phyloP scores from a whole-genome alignment of 2,329 filamentous ascomycete species.

The Epicoccum sorghinum region DNA sequence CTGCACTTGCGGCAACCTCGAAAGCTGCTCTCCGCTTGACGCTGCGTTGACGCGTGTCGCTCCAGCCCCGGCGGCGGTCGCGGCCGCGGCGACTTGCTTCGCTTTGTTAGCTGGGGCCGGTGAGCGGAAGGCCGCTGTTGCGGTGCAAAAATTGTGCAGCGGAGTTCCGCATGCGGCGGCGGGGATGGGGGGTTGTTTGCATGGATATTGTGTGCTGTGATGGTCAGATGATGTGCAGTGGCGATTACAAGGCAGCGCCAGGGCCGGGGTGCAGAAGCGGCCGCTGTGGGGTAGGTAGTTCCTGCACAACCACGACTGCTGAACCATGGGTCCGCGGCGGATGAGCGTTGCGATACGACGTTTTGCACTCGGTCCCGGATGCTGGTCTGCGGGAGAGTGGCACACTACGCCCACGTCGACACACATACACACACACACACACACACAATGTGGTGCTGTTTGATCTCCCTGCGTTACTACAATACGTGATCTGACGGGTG shows the following conservation, averaged over 20 bases:
- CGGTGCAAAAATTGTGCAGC: too few relatives aligned
- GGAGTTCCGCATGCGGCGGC: neutral
- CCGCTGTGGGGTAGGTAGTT: constrained; percentile 8
- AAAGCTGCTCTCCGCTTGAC: neutral
- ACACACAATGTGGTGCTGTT: neutral
- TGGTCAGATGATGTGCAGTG: constrained; percentile 1
- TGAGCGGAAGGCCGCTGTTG: too few relatives aligned
- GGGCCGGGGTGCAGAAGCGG: constrained; percentile 13
- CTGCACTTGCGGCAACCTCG: constrained; percentile 5
- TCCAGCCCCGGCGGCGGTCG: neutral
- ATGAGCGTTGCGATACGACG: constrained; percentile 7
- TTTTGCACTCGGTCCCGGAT: neutral
- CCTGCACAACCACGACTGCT: neutral
- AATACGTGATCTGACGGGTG: neutral
- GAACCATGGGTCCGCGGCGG: constrained; percentile 8
- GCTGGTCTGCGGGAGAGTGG: neutral
- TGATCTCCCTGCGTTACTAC: neutral
- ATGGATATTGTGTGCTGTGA: neutral
- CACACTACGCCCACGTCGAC: neutral
- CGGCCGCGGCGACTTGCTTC: too few relatives aligned
- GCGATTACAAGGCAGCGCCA: constrained; percentile 1
- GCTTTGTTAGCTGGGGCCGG: too few relatives aligned
- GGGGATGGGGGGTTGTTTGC: neutral
- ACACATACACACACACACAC: neutral
- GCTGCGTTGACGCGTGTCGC: constrained; percentile 13